A percentile compares a stretch with the other conserved stretches of the same genome.
These are phyloP conservation scores for Carallia brachiata DNA, from an alignment of 345 rosid species.

Conservation along the genomic window DNA sequence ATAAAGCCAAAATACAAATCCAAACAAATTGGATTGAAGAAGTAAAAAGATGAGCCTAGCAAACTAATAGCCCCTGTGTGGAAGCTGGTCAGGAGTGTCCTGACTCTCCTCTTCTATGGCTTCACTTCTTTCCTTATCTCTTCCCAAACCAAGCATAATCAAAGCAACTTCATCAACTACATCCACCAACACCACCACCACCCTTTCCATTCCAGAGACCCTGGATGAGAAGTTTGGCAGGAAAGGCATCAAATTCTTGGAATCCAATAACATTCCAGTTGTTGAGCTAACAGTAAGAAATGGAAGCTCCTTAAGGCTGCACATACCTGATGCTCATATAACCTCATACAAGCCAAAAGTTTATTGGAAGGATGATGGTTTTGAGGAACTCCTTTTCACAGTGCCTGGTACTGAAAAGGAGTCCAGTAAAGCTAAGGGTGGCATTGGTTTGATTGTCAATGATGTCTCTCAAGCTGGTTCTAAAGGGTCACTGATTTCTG, in stretches of 20 bases:
- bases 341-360: slow-evolving; percentile 84
- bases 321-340: slow-evolving; percentile 69
- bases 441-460: slow-evolving; percentile 69
- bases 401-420: slow-evolving; percentile 41
- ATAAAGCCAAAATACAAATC: slow-evolving; percentile 25
- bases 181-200: slow-evolving; percentile 2
- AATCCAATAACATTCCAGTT: slow-evolving; percentile 43
- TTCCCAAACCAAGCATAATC: slow-evolving; percentile 46
- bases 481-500: slow-evolving; percentile 43
- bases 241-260: slow-evolving; percentile 76
- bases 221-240: slow-evolving; percentile 63
- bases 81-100: slow-evolving; percentile 20
- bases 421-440: slow-evolving; percentile 46
- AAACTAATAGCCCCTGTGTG: slow-evolving; percentile 24
- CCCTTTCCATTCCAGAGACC: slow-evolving; percentile 35
- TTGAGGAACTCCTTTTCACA: slow-evolving; percentile 71
- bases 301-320: slow-evolving; percentile 67
- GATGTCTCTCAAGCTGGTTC: slow-evolving; percentile 47
- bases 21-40: slow-evolving; percentile 23
- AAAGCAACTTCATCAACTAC: slow-evolving; percentile 34
- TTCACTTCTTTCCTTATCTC: slow-evolving; percentile 58
- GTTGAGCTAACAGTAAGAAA: slow-evolving; percentile 76
- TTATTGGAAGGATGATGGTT: slow-evolving; percentile 79
- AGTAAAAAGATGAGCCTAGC: slow-evolving; percentile 40
- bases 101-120: slow-evolving; percentile 37